Base-by-base conservation (phyloP, 106 monocot species). In the Apostasia shenzhenica region DNA sequence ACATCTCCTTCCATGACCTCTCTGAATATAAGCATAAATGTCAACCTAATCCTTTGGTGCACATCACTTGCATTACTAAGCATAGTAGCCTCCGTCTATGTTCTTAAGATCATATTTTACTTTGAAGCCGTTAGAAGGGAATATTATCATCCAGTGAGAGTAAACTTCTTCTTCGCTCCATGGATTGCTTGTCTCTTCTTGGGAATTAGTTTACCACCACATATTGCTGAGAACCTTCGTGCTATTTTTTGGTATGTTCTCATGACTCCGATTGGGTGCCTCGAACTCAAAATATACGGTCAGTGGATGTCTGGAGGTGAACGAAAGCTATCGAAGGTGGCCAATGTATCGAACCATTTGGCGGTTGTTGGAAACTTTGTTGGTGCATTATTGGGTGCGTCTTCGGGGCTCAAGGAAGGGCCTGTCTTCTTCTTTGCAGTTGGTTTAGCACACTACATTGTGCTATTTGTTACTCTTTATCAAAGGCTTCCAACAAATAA, bases 1-100 rank as follows among this genome's bases (percentile, higher is more conserved):
- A 74, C 73, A 13, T 86, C 83, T 6, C 62, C 79, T 1, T 74
- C 86, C 26, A 74, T 70, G 45, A 51, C 37, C 12, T 86, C 83
- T 60, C 3, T 72, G 14, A 57, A 71, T 54, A 43, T 78, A 6
- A 66, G 67, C 71, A 41, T 47, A 37, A 60, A 8, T 4, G 48
- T 66, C 3, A 78, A 78, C 56, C 47, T 78, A 2, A 45, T 78
- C n/a, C 72, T 78, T 6, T 78, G 78, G 78, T 67, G 65, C 57
- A 45, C 67, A 13, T 42, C 78, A 4, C 9, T 78, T 13, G 14
- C 45, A 37, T 38, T 78, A 58, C 40, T 67, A 6, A 43, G 1
- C 51, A 49, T 43, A 2, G 44, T 78, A 9, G 50, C 66, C 66
- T 2, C 59, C 66, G 60, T 67, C 14, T 78, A 72, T 57, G 41